phyloP scores from a whole-genome alignment of 495 filamentous ascomycete species.

The Talaromyces ruber region DNA sequence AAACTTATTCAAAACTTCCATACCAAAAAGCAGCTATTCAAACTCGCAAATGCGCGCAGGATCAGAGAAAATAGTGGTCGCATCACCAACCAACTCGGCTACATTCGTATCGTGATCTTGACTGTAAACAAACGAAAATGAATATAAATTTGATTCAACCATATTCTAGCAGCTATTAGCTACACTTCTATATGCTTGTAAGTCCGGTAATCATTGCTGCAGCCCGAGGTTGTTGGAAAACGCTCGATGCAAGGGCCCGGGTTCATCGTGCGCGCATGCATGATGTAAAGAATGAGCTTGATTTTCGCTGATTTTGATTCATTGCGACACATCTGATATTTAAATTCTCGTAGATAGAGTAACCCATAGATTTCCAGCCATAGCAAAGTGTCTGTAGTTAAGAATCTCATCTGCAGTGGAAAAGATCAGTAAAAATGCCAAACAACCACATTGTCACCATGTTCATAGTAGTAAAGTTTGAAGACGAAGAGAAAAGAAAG shows the following conservation, averaged over 20 bases:
- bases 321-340: neutral
- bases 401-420: neutral
- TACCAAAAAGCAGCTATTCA: neutral
- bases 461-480: neutral
- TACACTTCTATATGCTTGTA: neutral
- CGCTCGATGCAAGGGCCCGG: neutral
- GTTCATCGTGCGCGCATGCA: neutral
- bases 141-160: neutral
- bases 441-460: neutral
- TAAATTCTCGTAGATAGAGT: neutral
- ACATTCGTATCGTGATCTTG: neutral
- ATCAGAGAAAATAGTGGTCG: neutral
- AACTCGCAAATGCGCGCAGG: neutral
- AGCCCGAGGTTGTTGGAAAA: neutral
- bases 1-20: neutral
- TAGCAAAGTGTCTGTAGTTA: neutral
- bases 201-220: neutral
- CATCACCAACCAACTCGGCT: neutral
- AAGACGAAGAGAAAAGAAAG: neutral
- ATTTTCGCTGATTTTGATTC: neutral
- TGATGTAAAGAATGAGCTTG: neutral
- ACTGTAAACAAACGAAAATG: neutral
- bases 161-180: neutral
- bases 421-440: neutral
- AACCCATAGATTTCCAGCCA: neutral